Base-by-base conservation (phyloP, 495 filamentous ascomycete genomes). In the Hypoxylon trugodes region DNA sequence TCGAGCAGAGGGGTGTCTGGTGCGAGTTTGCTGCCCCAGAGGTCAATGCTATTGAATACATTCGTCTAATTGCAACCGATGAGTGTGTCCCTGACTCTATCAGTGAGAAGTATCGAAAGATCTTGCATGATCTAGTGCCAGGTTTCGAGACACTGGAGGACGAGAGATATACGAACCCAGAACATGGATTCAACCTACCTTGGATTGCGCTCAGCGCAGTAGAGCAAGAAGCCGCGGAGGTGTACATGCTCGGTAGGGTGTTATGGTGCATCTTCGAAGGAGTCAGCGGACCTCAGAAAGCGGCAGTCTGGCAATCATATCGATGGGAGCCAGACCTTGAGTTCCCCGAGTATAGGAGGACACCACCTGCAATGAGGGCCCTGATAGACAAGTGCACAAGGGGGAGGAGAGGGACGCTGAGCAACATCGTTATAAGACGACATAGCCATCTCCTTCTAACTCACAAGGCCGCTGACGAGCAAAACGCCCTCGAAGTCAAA, bases 221-320 rank as follows among this genome's bases (percentile, higher is more conserved):
- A 7, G 80, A 82, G 64, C 77, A 78, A 59, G 81, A 84, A 48
- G 72, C 79, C 0, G 77, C 75, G 16, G 74, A 78, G 51, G 81
- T 82, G 6, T 84, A 82, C 57, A 82, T 82, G 79, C 76, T 84
- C 24, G 81, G 78, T 1, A 71, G 77, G 2, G 66, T 81, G 5
- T 66, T 84, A 25, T 84, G 80, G 80, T 84, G 81, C 63, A 76
- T 84, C 10, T 84, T 81, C 46, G 80, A 84, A 61, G 78, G 78
- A 3, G 75, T 77, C 56, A 76, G 77, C 50, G 74, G 73, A 0
- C 80, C 80, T 7, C 75, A 82, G 58, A 72, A 67, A 38, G 74
- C 74, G 1, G 78, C 79, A 3, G 72, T 80, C 0, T 82, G 81
- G 80, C 77, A 80, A 52, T 79, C 77, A 28, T 82, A 80, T 58